Evolutionary conservation across 139 green algal species (phyloP), one percentile per base, ranked within the genome.

Genomic region (Pseudopediastrum boryanum): DNA sequence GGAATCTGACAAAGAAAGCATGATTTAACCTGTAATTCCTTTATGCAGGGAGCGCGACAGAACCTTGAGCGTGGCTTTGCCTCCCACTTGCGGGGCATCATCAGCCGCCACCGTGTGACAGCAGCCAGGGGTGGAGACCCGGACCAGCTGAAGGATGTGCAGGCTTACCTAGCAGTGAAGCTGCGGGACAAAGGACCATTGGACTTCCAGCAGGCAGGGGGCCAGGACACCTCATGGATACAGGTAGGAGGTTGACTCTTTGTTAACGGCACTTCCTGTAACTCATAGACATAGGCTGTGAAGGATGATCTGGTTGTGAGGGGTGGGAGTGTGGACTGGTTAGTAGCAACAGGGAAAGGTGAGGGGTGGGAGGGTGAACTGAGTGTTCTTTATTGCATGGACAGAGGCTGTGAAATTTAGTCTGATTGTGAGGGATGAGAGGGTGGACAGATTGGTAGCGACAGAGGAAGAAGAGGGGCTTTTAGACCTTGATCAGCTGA

Each of bases 191-290:
- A 75, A 33, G 92, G 85, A 0, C 35, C 71, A 2, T 79, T 97
- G 46, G 93, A 97, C 84, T 93, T 97, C 80, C 84, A 93, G 56
- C 33, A 83, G 13, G 77, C 84, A 36, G 85, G 84, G 4, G 92
- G 92, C 27, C 39, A 86, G 21, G 92, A 96, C 87, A 96, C 92
- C 29, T 80, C 81, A 10, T 96, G 90, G 89, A 48, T 84, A 12
- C 86, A 91, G 80, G 84, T 85, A 44, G 2, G 64, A 9, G 27
- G 4, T 33, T 12, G 35, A n/a, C n/a, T n/a, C n/a, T n/a, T n/a
- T n/a, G n/a, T n/a, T n/a, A n/a, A n/a, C n/a, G n/a, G n/a, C n/a
- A n/a, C n/a, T n/a, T n/a, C n/a, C n/a, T n/a, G n/a, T n/a, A n/a
- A n/a, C n/a, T n/a, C n/a, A n/a, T n/a, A n/a, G n/a, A n/a, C n/a